These are phyloP conservation scores for Agrocybe chaxingu DNA, from an alignment of 768 basidiomycete genomes.

Conservation along the genomic window DNA sequence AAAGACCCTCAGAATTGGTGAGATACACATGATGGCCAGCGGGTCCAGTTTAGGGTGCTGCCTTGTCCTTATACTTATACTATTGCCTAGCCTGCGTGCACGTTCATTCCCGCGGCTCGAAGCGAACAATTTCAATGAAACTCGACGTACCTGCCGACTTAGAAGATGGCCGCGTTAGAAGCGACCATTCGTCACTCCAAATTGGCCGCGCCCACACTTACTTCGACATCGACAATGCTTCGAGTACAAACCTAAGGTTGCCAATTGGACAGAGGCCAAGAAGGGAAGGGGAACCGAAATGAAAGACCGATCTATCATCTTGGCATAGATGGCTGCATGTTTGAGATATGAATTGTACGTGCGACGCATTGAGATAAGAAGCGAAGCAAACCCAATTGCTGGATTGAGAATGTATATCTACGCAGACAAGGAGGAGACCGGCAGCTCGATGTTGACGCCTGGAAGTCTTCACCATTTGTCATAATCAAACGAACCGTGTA, in stretches of 20 bases:
- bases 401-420: too few species aligned
- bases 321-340: too few species aligned
- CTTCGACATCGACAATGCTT: too few species aligned
- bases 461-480: conserved; percentile 40
- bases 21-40: conserved; percentile 26
- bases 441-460: background rate
- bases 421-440: background rate
- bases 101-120: conserved; percentile 8
- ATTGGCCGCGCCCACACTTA: too few species aligned
- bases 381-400: too few species aligned
- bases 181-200: too few species aligned
- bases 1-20: conserved; percentile 25
- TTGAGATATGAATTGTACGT: too few species aligned
- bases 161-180: background rate
- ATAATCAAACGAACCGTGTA: conserved; percentile 72
- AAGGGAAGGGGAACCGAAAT: too few species aligned
- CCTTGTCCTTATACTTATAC: conserved; percentile 4
- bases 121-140: conserved; percentile 9
- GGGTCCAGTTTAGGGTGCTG: background rate
- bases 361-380: too few species aligned
- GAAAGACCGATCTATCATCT: too few species aligned
- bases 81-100: background rate
- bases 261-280: too few species aligned
- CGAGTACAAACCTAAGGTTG: too few species aligned
- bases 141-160: background rate